Base-by-base conservation (phyloP, 768 basidiomycete species). In the Sarcomyxa edulis region DNA sequence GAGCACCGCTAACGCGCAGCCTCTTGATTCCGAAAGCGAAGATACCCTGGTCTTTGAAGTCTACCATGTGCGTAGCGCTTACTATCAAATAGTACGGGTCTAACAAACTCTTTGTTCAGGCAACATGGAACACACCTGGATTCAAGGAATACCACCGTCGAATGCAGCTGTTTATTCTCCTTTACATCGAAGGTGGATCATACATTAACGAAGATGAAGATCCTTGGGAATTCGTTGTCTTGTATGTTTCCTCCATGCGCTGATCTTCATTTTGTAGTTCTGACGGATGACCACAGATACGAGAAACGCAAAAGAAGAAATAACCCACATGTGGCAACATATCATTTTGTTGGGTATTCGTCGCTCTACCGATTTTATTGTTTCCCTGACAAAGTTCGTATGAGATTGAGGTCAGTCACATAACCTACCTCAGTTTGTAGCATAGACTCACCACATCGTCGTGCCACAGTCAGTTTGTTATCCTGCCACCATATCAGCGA, bases 291-390 rank as follows among this genome's bases (percentile, higher is more conserved):
- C 4, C 8, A n/a, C 52, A 95, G 91, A 37, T 96, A 81, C 55
- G 91, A 97, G 61, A 88, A 84, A 50, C 78, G 90, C 21, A 82
- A 78, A 54, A 71, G 83, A 44, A 71, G 56, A 48, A 62, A 59
- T 26, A 48, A 64, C 12, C 66, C 75, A 6, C 62, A 71, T 44
- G 67, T 69, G 3, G 47, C 63, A 10, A 77, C 82, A 5, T 95
- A 96, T 59, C 95, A 97, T 62, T 96, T 98, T 48, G 74, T 85
- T 32, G 95, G 95, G 7, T 99, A 95, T 60, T 87, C 91, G 3
- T 91, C 93, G 1, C 69, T 98, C 26, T 98, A 94, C 56, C 87
- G 88, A 12, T 99, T 99, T 62, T 96, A 92, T 65, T 86, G 83
- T 60, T 98, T 85, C 63, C 96, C 96, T 4, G 95, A 96, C 54